Conservation (phyloP, 176 grass and related monocot species). For the Secale cereale region DNA sequence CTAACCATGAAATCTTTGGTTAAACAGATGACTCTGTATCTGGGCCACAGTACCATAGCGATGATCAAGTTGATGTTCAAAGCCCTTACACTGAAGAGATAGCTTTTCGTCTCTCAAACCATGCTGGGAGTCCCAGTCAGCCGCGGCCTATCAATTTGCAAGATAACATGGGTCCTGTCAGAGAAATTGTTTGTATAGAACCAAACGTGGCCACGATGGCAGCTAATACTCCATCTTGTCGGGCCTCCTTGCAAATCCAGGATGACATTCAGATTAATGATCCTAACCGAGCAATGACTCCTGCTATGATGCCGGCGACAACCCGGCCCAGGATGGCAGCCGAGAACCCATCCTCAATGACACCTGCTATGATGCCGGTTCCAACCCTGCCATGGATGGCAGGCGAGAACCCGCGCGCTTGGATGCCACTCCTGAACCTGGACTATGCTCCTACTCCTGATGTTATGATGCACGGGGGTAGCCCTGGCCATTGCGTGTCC, state of each 20-base stretch:
- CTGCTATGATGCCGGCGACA: neutral
- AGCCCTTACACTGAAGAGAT: neutral
- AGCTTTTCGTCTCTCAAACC: neutral
- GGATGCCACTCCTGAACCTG: neutral
- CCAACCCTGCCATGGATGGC: neutral
- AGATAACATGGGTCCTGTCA: neutral
- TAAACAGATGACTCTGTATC: conserved; percentile 31
- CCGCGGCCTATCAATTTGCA: neutral
- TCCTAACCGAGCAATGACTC: neutral
- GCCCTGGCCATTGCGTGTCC: neutral
- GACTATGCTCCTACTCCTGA: neutral
- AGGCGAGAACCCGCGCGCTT: neutral
- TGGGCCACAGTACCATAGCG: neutral
- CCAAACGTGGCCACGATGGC: neutral
- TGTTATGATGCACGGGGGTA: neutral
- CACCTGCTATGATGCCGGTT: conserved; percentile 12
- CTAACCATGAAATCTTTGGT: neutral
- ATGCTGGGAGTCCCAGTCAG: neutral
- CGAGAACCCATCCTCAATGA: neutral
- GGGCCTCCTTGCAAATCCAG: neutral
- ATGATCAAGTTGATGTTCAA: conserved; percentile 10
- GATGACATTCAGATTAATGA: neutral
- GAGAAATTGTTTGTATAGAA: neutral
- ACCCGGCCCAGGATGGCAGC: neutral
- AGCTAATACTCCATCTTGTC: neutral